Conservation (phyloP, 768 basidiomycete genomes). For the Asterophora parasitica region DNA sequence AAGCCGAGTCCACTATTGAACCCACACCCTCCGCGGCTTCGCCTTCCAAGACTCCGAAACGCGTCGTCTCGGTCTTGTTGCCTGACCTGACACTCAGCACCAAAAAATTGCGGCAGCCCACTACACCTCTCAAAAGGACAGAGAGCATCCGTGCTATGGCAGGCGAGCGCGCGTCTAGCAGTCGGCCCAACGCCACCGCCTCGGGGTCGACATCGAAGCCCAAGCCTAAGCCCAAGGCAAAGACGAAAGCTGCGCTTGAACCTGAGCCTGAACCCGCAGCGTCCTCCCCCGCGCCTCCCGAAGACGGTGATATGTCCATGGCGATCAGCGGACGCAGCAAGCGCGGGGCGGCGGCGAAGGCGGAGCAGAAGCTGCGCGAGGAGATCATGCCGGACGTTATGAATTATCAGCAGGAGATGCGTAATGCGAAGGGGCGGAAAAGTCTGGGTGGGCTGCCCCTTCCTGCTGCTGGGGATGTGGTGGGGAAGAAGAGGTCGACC, state of each 20-base stretch:
- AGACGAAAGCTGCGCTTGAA: slow-evolving; percentile 4
- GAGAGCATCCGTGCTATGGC: slow-evolving; percentile 27
- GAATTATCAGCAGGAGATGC: slow-evolving; percentile 64
- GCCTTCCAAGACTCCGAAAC: slow-evolving; percentile 14
- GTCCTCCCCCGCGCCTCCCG: slow-evolving; percentile 13
- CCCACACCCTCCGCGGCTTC: slow-evolving; percentile 1
- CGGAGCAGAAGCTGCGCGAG: slow-evolving; percentile 50
- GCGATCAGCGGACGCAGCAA: slow-evolving; percentile 18
- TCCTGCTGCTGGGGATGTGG: neutral
- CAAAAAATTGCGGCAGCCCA: slow-evolving; percentile 5
- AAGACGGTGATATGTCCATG: slow-evolving; percentile 9
- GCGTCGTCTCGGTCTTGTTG: slow-evolving; percentile 17
- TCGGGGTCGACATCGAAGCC: slow-evolving; percentile 10
- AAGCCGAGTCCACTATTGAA: neutral
- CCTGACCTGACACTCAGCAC: slow-evolving; percentile 12
- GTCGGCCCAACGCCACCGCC: slow-evolving; percentile 6
- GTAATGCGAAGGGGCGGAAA: slow-evolving; percentile 33
- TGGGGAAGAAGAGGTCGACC: slow-evolving; percentile 14
- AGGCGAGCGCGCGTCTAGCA: slow-evolving; percentile 19
- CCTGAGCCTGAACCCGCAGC: slow-evolving; percentile 2
- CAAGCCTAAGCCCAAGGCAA: slow-evolving; percentile 10
- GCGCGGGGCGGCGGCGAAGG: slow-evolving; percentile 41
- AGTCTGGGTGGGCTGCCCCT: slow-evolving; percentile 24
- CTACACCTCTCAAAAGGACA: slow-evolving; percentile 9
- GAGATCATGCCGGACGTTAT: slow-evolving; percentile 77